Percentiles rank a stretch among this genome's conserved stretches.
Conservation (phyloP, 495 filamentous ascomycete genomes). For the Aspergillus sclerotiicarbonarius region DNA sequence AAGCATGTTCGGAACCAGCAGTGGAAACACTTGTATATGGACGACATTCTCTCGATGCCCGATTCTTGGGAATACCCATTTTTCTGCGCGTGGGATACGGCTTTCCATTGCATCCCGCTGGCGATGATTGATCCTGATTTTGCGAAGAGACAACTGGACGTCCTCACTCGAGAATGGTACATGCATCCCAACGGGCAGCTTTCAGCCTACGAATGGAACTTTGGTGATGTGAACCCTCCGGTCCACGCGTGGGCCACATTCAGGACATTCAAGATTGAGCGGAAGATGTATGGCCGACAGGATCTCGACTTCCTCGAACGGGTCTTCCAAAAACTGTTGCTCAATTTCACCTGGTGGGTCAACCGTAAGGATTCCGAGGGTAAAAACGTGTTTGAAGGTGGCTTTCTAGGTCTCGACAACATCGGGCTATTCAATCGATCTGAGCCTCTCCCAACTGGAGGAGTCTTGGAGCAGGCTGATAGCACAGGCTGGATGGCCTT, state of each 20-base stretch:
- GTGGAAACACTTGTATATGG: slow-evolving; percentile 91
- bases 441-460: slow-evolving; percentile 89
- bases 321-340: slow-evolving; percentile 90
- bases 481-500: slow-evolving; percentile 99
- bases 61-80: slow-evolving; percentile 99
- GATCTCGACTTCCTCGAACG: slow-evolving; percentile 94
- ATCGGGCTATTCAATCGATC: slow-evolving; percentile 98
- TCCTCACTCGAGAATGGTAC: slow-evolving; percentile 97
- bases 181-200: slow-evolving; percentile 98
- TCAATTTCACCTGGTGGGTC: slow-evolving; percentile 99
- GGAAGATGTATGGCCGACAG: slow-evolving; percentile 92
- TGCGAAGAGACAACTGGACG: slow-evolving; percentile 93
- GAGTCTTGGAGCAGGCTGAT: slow-evolving; percentile 91
- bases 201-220: slow-evolving; percentile 95
- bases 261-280: slow-evolving; percentile 94
- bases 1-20: slow-evolving; percentile 81
- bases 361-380: slow-evolving; percentile 92
- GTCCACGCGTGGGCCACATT: slow-evolving; percentile 97
- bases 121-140: slow-evolving; percentile 98
- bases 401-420: slow-evolving; percentile 95
- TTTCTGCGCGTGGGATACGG: slow-evolving; percentile 96
- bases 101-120: slow-evolving; percentile 92
- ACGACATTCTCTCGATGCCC: slow-evolving; percentile 95
- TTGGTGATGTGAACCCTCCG: slow-evolving; percentile 93
- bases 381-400: slow-evolving; percentile 96